A percentile compares a stretch with the other conserved stretches of the same genome.
These are phyloP conservation scores for Hawksworthiomyces lignivorus DNA, from an alignment of 2,329 filamentous ascomycete genomes.

Conservation along the genomic window DNA sequence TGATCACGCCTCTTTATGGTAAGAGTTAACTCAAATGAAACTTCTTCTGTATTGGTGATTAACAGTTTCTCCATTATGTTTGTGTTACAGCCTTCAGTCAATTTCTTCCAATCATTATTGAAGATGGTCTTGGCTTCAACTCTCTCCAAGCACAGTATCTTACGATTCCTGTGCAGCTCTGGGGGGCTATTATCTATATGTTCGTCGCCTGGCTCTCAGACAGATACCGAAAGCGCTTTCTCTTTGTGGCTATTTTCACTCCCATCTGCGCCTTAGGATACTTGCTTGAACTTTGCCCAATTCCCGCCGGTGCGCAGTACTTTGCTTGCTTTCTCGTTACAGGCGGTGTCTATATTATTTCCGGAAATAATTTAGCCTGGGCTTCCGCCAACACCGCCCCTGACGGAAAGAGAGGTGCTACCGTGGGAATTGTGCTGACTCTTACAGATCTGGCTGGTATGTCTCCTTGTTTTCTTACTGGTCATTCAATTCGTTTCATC, in stretches of 20 bases:
- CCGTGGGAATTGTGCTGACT: neutral
- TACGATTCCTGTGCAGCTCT: neutral
- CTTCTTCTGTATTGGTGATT: too few species aligned
- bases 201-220: neutral
- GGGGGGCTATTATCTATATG: conserved; percentile 1
- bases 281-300: neutral
- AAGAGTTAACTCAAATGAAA: too few species aligned
- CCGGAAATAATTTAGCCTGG: neutral
- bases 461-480: neutral
- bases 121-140: conserved; percentile 5
- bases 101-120: neutral
- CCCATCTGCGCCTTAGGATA: neutral
- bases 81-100: neutral
- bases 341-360: neutral
- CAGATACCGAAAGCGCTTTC: neutral
- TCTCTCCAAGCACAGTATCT: neutral
- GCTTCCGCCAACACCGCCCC: neutral
- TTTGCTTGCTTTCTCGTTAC: conserved; percentile 1
- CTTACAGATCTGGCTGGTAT: neutral
- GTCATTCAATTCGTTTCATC: too few species aligned
- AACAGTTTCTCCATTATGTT: neutral
- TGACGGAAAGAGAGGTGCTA: neutral
- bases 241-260: neutral
- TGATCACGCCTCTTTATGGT: neutral
- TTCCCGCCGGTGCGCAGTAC: neutral